These are phyloP conservation scores for Vitis hybrid DNA, from an alignment of 177 flowering plant species.

Conservation along the genomic window DNA sequence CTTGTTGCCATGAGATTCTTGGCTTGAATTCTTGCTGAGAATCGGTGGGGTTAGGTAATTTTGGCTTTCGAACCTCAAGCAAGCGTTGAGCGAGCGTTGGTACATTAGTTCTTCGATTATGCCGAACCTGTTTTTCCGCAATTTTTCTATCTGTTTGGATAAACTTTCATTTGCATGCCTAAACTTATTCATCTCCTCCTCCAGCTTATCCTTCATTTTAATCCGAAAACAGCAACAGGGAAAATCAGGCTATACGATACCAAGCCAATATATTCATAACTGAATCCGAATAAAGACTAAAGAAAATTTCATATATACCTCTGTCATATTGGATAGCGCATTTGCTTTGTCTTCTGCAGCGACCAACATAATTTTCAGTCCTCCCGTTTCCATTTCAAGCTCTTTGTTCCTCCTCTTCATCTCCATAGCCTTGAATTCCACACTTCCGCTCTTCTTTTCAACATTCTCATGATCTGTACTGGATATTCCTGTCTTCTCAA, in stretches of 20 bases:
- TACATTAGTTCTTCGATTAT: conserved; percentile 29
- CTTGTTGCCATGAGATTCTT: not conserved
- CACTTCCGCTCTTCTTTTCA: conserved; percentile 5
- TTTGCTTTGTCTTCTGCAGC: conserved; percentile 12
- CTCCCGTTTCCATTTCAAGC: conserved; percentile 28
- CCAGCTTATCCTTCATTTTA: conserved; percentile 5
- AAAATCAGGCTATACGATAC: not conserved
- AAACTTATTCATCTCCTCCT: conserved; percentile 13
- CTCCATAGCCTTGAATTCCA: conserved; percentile 16
- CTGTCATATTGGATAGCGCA: conserved; percentile 13
- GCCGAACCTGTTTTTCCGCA: conserved; percentile 21
- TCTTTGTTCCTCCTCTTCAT: conserved; percentile 26
- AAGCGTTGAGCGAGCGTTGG: conserved; percentile 29
- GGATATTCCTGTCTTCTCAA: conserved; percentile 7
- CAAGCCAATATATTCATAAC: too few species aligned
- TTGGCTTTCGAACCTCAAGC: conserved; percentile 23
- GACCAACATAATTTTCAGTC: conserved; percentile 9
- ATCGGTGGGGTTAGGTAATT: not conserved
- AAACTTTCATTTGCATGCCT: conserved; percentile 20
- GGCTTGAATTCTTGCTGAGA: not conserved
- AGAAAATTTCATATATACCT: conserved; percentile 13
- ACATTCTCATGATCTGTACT: not conserved
- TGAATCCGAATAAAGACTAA: not conserved
- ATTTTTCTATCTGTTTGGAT: conserved; percentile 18
- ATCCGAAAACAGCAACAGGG: conserved; percentile 12